Base-by-base conservation (phyloP, 176 grass and related monocot species). In the Oryza meridionalis region DNA sequence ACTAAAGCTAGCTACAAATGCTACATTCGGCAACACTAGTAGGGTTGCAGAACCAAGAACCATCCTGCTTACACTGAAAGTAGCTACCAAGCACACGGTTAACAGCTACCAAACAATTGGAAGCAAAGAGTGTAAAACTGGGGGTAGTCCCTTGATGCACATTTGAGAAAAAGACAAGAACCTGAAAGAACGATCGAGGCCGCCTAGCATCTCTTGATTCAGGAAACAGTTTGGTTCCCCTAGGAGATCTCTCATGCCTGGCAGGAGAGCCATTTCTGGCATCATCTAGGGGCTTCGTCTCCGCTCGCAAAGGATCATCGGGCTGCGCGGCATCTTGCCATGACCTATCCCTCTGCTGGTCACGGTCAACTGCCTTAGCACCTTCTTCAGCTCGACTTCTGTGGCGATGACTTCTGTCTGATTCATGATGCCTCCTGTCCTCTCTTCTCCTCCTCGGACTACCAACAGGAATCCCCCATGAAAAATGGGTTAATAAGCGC, bases 131-230 rank as follows among this genome's bases (percentile, higher is more conserved):
- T 61, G 77, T 12, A 86, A 81, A 27, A 82, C 65, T 73, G 67
- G 59, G 14, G 24, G 26, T 9, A 58, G 11, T 9, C 58, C 72
- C 43, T 72, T 89, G 77, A 15, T 25, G 62, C 73, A 27, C 67
- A 58, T 45, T 33, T 33, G 50, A 33, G 40, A 46, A 62, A 62
- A 72, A 70, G 72, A 68, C 15, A 81, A 83, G 69, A 86, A 94
- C 92, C 92, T 94, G 87, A 64, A 85, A 84, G 67, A 50, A 89
- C 7, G 92, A 82, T 72, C 68, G 81, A 75, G 77, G 81, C 43
- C 65, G 69, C 50, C 77, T 71, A 13, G 72, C 44, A 82, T 91
- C 89, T 61, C 80, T 83, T 0, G 77, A 46, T 19, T 94, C 89
- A 0, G 92, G 78, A 74, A 77, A 82, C 49, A 84, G 84, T 77